Percentiles rank a stretch among this genome's conserved stretches.
These are phyloP conservation scores for Thraustochytrium sp. DNA, from an alignment of 352 stramenopile species.

Conservation along the genomic window DNA sequence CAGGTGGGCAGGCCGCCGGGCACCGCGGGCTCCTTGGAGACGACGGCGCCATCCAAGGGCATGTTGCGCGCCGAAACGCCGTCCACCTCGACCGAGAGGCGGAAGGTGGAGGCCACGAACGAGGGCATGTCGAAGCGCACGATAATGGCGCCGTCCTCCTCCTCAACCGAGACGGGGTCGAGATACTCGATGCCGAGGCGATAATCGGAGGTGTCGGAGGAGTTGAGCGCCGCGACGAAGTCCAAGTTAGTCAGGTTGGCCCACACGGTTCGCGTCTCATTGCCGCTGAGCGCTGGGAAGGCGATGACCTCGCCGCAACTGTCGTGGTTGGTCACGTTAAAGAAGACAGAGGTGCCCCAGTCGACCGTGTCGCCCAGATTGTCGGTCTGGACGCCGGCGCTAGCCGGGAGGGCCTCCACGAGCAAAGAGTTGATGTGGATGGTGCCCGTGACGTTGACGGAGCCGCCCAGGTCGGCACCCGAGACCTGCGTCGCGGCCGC, in stretches of 20 bases:
- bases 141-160: neutral
- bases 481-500: neutral
- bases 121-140: constrained; percentile 17
- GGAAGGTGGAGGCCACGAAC: neutral
- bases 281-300: neutral
- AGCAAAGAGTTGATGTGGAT: too few relatives aligned
- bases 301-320: neutral
- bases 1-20: neutral
- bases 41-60: constrained; percentile 12
- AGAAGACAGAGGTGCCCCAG: neutral
- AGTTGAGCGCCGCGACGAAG: neutral
- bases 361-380: constrained; percentile 2
- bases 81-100: constrained; percentile 7
- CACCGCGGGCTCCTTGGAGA: neutral
- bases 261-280: neutral
- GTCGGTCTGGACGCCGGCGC: neutral
- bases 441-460: too few relatives aligned
- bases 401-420: neutral
- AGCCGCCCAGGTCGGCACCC: too few relatives aligned
- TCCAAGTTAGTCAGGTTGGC: constrained; percentile 1
- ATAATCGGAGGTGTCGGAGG: neutral
- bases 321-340: neutral
- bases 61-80: constrained; percentile 2
- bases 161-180: neutral
- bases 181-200: neutral